Conservation (phyloP, 2,329 filamentous ascomycete species). For the Penicillium capsulatum region DNA sequence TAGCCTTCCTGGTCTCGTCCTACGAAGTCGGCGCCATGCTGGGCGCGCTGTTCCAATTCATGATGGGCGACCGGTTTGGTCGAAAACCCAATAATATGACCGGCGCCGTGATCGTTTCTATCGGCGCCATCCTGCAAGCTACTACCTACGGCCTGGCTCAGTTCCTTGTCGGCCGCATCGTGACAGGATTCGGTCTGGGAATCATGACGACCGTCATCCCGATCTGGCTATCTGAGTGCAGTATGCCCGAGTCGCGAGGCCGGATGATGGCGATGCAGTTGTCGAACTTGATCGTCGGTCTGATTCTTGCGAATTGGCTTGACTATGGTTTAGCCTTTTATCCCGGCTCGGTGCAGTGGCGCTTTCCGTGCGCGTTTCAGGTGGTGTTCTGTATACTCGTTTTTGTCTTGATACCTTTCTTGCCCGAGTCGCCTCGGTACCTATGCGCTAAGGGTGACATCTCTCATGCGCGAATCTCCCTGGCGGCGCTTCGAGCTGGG, state of each 20-base stretch:
- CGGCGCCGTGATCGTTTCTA: constrained; percentile 28
- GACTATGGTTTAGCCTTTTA: constrained; percentile 26
- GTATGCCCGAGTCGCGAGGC: constrained; percentile 7
- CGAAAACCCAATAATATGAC: constrained; percentile 41
- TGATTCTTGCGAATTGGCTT: constrained; percentile 25
- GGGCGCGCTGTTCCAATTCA: constrained; percentile 28
- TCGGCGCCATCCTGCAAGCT: constrained; percentile 24
- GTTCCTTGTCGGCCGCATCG: constrained; percentile 24
- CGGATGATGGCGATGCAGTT: constrained; percentile 29
- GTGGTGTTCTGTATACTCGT: constrained; percentile 18
- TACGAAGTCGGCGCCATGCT: constrained; percentile 28
- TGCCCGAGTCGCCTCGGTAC: constrained; percentile 25
- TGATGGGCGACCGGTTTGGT: constrained; percentile 43
- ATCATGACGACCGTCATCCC: constrained; percentile 26
- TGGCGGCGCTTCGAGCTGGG: constrained; percentile 17
- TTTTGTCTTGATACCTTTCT: constrained; percentile 16
- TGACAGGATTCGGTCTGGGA: constrained; percentile 23
- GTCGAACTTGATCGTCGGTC: constrained; percentile 14
- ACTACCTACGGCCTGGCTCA: constrained; percentile 16
- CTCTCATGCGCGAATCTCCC: constrained; percentile 13
- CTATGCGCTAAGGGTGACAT: constrained; percentile 19
- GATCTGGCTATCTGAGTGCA: constrained; percentile 21
- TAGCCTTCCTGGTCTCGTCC: constrained; percentile 20
- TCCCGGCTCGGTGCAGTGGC: constrained; percentile 22
- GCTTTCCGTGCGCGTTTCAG: constrained; percentile 24